phyloP scores from a whole-genome alignment of 208 protist species.

The Acanthamoeba castellanii region DNA sequence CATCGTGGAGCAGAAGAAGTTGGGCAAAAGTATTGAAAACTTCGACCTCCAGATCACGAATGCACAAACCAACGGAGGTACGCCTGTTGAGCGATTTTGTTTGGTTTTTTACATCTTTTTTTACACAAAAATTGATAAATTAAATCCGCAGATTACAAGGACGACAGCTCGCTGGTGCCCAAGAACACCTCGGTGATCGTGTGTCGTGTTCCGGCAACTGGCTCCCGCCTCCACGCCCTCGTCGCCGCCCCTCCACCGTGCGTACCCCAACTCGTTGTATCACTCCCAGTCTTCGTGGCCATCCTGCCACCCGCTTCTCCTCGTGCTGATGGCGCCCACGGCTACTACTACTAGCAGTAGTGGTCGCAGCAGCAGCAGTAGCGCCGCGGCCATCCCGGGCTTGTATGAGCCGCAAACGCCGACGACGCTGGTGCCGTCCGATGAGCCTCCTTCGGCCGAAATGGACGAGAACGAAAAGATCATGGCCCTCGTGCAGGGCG shows the following conservation, averaged over 20 bases:
- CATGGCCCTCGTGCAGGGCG: constrained; percentile 2
- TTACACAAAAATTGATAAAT: not conserved
- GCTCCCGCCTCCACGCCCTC: not conserved
- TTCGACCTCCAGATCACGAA: constrained; percentile 86
- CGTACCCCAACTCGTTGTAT: not conserved
- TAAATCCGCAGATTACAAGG: constrained; percentile 79
- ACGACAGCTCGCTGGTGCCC: constrained; percentile 83
- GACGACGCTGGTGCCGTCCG: not conserved
- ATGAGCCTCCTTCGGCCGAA: not conserved
- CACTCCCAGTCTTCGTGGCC: not conserved
- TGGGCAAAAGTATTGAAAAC: constrained; percentile 79
- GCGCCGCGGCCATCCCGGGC: not conserved
- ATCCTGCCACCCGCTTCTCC: not conserved
- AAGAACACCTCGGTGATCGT: constrained; percentile 88
- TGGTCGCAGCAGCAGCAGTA: not conserved
- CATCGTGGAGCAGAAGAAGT: constrained; percentile 83
- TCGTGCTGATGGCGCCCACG: not conserved
- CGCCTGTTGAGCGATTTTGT: not conserved
- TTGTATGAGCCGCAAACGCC: not conserved
- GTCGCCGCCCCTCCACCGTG: constrained; percentile 1
- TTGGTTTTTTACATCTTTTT: not conserved
- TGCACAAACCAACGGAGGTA: constrained; percentile 85
- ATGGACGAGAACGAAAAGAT: constrained; percentile 58
- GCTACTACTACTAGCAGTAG: not conserved
- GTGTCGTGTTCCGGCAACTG: constrained; percentile 77